A percentile compares a stretch with the other conserved stretches of the same genome.
Conservation (phyloP, 495 filamentous ascomycete species). For the Penicillium argentinense region DNA sequence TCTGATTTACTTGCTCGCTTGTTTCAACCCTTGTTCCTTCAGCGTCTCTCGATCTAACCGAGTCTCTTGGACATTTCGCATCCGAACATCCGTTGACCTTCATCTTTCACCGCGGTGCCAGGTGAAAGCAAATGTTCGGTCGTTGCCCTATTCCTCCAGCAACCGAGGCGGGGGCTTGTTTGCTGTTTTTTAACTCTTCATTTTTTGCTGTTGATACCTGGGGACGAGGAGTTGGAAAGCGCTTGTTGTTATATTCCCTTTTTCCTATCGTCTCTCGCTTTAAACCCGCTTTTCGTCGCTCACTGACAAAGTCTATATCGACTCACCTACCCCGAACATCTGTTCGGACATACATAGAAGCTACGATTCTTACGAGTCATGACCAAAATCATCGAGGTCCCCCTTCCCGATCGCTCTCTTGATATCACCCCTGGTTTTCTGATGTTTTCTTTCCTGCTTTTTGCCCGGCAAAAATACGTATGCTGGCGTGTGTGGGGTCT, state of each 20-base stretch:
- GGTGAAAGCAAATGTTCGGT: neutral
- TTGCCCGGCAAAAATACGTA: neutral
- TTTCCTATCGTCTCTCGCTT: conserved; percentile 6
- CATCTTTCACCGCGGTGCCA: neutral
- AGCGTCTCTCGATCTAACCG: neutral
- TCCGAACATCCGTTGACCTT: neutral
- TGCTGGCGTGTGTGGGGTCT: neutral
- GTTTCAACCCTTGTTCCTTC: neutral
- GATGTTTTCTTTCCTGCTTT: neutral
- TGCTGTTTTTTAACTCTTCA: conserved; percentile 4
- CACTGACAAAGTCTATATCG: conserved; percentile 19
- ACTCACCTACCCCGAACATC: conserved; percentile 7
- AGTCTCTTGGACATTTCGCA: conserved; percentile 5
- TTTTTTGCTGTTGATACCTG: neutral
- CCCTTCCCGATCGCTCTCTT: conserved; percentile 1
- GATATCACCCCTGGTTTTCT: neutral
- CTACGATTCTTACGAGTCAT: conserved; percentile 30
- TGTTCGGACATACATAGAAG: conserved; percentile 28
- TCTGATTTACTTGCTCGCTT: neutral
- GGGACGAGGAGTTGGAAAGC: conserved; percentile 1
- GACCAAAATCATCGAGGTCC: conserved; percentile 25
- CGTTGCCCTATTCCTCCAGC: neutral
- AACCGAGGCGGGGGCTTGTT: conserved; percentile 8
- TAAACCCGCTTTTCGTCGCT: conserved; percentile 4
- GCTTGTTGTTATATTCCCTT: conserved; percentile 2